Evolutionary conservation across 2,329 filamentous ascomycete genomes (phyloP).

Genomic region (Leptodontidium sp.): DNA sequence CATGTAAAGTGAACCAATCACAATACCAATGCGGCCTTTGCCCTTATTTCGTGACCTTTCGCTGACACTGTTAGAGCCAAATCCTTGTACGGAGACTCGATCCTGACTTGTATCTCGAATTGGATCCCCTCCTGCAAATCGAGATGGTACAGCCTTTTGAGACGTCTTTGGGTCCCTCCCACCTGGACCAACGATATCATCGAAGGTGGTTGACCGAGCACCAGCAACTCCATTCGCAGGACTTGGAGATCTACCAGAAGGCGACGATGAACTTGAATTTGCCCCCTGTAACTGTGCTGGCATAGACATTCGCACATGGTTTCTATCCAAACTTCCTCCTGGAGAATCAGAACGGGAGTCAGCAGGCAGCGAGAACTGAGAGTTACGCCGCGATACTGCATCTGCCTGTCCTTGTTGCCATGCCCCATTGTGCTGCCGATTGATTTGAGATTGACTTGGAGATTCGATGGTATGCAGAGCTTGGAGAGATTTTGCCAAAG

Average conservation of each 20-base stretch:
- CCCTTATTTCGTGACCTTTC: conserved; percentile 83
- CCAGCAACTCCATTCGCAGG: conserved; percentile 41
- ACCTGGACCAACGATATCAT: conserved; percentile 40
- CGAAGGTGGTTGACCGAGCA: conserved; percentile 37
- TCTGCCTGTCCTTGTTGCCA: conserved; percentile 55
- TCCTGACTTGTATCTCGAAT: conserved; percentile 49
- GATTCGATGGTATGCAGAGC: conserved; percentile 80
- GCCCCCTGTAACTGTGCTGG: conserved; percentile 60
- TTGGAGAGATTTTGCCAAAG: conserved; percentile 76
- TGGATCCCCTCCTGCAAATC: conserved; percentile 35
- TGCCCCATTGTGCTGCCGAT: conserved; percentile 53
- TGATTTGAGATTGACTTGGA: conserved; percentile 62
- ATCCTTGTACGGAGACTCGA: conserved; percentile 72
- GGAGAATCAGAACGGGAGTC: conserved; percentile 63
- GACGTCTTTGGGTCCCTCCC: conserved; percentile 23
- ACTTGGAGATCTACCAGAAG: conserved; percentile 49
- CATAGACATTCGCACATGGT: conserved; percentile 81
- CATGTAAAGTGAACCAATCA: conserved; percentile 86
- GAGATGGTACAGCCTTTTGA: conserved; percentile 34
- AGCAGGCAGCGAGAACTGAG: conserved; percentile 58
- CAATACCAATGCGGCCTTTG: conserved; percentile 78
- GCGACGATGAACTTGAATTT: conserved; percentile 42
- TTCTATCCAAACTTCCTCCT: conserved; percentile 63
- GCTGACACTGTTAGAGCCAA: conserved; percentile 74
- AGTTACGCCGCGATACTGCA: conserved; percentile 59